A percentile compares a stretch with the other conserved stretches of the same genome.
Conservation (phyloP, 768 basidiomycete genomes). For the Wakefieldia striispora region DNA sequence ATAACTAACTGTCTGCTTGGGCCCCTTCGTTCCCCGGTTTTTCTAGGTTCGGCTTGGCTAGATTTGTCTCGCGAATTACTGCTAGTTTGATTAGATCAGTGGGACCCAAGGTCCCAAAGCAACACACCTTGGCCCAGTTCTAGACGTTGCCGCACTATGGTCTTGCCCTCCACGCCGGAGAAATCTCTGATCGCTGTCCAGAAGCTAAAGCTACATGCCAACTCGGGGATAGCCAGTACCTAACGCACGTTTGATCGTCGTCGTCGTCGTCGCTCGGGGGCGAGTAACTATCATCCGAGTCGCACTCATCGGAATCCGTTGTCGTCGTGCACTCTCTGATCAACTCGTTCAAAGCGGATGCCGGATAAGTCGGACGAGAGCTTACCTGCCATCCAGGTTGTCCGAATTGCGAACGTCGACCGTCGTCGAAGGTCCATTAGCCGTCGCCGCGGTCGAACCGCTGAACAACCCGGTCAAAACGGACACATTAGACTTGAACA, state of each 20-base stretch:
- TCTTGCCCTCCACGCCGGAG: background rate
- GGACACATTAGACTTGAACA: too few species aligned
- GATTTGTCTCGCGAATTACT: too few species aligned
- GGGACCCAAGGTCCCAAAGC: background rate
- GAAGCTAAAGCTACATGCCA: too few species aligned
- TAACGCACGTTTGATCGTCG: background rate
- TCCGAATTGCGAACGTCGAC: too few species aligned
- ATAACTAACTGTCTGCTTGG: background rate
- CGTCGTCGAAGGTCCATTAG: too few species aligned
- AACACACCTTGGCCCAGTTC: background rate
- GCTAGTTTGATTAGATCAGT: too few species aligned
- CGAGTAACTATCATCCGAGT: background rate
- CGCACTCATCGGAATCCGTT: background rate
- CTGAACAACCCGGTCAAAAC: too few species aligned
- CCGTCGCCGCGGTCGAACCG: too few species aligned
- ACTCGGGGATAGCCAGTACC: background rate
- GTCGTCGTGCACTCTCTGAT: background rate
- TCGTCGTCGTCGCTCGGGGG: background rate
- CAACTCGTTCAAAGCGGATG: background rate
- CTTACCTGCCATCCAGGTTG: background rate
- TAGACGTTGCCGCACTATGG: accelerated
- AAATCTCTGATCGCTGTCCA: slow-evolving; percentile 1
- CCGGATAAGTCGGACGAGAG: background rate
- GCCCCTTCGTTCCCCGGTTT: background rate
- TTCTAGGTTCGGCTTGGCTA: background rate